Percentiles rank a stretch among this genome's conserved stretches.
phyloP scores from a whole-genome alignment of 305 asterid species.

The Coffea humblotiana region DNA sequence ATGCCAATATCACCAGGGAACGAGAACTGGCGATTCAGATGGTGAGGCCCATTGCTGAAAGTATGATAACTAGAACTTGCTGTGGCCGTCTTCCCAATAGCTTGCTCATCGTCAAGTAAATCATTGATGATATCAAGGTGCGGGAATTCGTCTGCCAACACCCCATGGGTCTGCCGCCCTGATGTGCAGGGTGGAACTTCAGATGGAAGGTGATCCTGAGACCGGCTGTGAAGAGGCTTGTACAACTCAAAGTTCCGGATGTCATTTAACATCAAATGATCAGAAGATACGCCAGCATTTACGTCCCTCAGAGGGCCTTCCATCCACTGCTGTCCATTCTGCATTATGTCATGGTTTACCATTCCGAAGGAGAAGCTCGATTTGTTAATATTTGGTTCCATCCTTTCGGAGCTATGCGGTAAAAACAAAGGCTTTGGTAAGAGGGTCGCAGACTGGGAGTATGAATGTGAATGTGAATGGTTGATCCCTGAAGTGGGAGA shows the following conservation, averaged over 20 bases:
- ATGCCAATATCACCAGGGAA: conserved; percentile 60
- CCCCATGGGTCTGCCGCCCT: conserved; percentile 52
- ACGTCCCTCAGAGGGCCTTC: conserved; percentile 49
- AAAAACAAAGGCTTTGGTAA: conserved; percentile 49
- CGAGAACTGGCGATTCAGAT: conserved; percentile 56
- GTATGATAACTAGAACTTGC: conserved; percentile 37
- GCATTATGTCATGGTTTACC: conserved; percentile 53
- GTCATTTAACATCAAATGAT: conserved; percentile 40
- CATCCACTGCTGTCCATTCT: conserved; percentile 51
- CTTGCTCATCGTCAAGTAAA: conserved; percentile 82
- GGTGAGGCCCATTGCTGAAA: conserved; percentile 49
- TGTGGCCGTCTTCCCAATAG: conserved; percentile 36
- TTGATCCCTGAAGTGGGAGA: conserved; percentile 45
- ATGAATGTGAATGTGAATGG: conserved; percentile 42
- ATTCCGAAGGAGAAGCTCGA: conserved; percentile 62
- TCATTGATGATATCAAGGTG: conserved; percentile 92
- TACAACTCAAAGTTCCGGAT: conserved; percentile 44
- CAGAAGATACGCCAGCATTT: conserved; percentile 33
- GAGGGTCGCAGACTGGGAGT: conserved; percentile 47
- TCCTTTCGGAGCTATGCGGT: conserved; percentile 49
- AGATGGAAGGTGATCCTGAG: conserved; percentile 49
- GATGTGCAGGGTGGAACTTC: conserved; percentile 54
- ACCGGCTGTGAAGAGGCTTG: conserved; percentile 42
- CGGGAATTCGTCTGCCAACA: conserved; percentile 74
- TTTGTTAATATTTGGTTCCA: conserved; percentile 39